Evolutionary conservation across 1,139 yeast genomes (phyloP).

Genomic region (Blastobotrys arbuscula): DNA sequence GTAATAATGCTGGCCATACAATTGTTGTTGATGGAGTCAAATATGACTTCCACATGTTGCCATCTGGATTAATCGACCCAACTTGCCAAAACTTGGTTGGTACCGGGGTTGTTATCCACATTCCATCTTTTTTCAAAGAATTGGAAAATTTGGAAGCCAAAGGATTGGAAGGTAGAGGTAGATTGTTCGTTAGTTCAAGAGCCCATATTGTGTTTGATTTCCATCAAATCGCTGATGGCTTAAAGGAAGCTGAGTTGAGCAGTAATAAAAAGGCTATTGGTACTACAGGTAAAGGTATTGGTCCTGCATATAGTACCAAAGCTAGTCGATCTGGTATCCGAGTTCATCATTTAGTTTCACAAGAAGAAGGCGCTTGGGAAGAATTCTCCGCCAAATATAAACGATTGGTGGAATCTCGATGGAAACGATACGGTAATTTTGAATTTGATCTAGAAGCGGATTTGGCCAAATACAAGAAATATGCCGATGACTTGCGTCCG

Average conservation of each 20-base stretch:
- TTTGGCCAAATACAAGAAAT: constrained; percentile 66
- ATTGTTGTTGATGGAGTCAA: constrained; percentile 83
- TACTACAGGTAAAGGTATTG: constrained; percentile 98
- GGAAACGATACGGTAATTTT: constrained; percentile 86
- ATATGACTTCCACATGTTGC: constrained; percentile 98
- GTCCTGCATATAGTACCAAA: constrained; percentile 96
- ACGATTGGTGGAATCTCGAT: constrained; percentile 73
- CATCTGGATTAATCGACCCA: constrained; percentile 92
- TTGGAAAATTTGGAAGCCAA: constrained; percentile 73
- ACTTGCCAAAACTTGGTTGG: constrained; percentile 87
- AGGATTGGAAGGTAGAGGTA: constrained; percentile 63
- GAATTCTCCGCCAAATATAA: constrained; percentile 77
- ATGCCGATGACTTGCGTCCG: constrained; percentile 72
- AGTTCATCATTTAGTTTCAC: constrained; percentile 90
- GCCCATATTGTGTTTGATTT: constrained; percentile 96
- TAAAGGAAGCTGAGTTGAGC: constrained; percentile 88
- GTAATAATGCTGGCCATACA: constrained; percentile 98
- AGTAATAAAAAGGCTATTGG: constrained; percentile 88
- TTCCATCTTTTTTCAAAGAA: constrained; percentile 89
- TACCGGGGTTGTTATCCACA: constrained; percentile 93
- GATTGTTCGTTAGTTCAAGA: constrained; percentile 85
- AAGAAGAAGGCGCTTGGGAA: constrained; percentile 88
- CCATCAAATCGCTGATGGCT: constrained; percentile 94
- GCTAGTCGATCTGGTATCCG: constrained; percentile 96
- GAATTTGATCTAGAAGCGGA: constrained; percentile 83